phyloP scores from a whole-genome alignment of 306 rosid species.

The Coriaria nepalensis region DNA sequence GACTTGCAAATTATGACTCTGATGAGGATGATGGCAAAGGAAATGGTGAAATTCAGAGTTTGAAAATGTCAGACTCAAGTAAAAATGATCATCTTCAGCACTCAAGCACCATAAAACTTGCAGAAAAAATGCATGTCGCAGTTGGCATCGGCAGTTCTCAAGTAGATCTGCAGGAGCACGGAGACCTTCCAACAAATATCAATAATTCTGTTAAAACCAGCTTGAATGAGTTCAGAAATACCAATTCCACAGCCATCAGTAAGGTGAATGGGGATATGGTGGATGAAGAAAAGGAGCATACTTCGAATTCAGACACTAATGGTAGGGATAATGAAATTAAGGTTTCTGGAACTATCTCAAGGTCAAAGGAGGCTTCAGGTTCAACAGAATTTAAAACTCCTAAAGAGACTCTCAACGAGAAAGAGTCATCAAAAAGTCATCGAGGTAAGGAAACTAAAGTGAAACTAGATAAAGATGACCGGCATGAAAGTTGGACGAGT shows the following conservation, averaged over 20 bases:
- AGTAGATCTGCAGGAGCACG: slow-evolving; percentile 21
- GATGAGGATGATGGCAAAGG: slow-evolving; percentile 46
- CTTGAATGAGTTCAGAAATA: slow-evolving; percentile 6
- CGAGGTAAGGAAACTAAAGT: slow-evolving; percentile 32
- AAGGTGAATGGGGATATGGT: slow-evolving; percentile 25
- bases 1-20: slow-evolving; percentile 90
- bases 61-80: slow-evolving; percentile 30
- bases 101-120: slow-evolving; percentile 19
- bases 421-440: slow-evolving; percentile 20
- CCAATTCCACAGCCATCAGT: slow-evolving; percentile 2
- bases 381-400: slow-evolving; percentile 26
- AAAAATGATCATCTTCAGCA: slow-evolving; percentile 21
- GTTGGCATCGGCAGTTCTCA: slow-evolving; percentile 27
- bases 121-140: slow-evolving; percentile 19
- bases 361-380: slow-evolving; percentile 21
- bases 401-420: slow-evolving; percentile 21
- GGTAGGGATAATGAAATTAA: slow-evolving; percentile 23
- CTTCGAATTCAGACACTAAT: slow-evolving; percentile 28
- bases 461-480: slow-evolving; percentile 37
- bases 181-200: slow-evolving; percentile 19
- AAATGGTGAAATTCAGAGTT: slow-evolving; percentile 48
- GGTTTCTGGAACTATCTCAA: slow-evolving; percentile 30
- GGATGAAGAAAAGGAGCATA: slow-evolving; percentile 22
- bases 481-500: slow-evolving; percentile 24
- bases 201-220: slow-evolving; percentile 24